Base-by-base conservation (phyloP, 306 rosid species). In the Prunus salicina region DNA sequence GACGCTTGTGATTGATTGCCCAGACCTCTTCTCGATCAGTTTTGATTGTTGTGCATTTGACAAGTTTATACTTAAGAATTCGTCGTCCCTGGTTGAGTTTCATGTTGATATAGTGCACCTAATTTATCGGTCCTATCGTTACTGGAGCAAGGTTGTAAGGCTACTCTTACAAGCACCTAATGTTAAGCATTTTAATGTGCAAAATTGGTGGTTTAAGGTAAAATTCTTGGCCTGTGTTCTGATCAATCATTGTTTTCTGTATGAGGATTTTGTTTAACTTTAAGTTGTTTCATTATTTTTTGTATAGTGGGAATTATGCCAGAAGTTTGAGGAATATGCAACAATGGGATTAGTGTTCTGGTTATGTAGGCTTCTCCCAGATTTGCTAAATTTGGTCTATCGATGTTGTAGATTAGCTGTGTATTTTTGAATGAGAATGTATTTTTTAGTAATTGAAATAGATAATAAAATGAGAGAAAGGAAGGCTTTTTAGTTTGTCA, bases 171-270 rank as follows among this genome's bases (percentile, higher is more conserved):
- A 34, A 32, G 74, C 61, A 14, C 74, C n/a, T n/a, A 18, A 51
- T 70, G 63, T 70, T 14, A 70, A 51, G 63, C 45, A 34, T 52
- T 28, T 52, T 52, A 52, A 51, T 10, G 63, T 52, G 63, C 63
- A 70, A 12, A 70, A 70, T 30, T 70, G 74, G 74, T 70, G 74
- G 27, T 30, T 70, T 3, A 51, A 51, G 63, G 74, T 70, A 51
- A 51, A 19, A 11, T 50, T n/a, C 4, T 34, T 4, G 47, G 2
- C 18, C 32, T 8, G 24, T 10, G 51, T 20, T 65, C 56, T 65
- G 22, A 30, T 63, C 22, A 2, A 30, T 32, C 30, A 15, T 34
- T 64, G 50, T 34, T 18, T 64, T 1, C 27, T 65, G 25, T 65
- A 34, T 38, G 41, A 34, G 3, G 38, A 0, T 38, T 6, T 64